phyloP scores from a whole-genome alignment of 2,329 filamentous ascomycete genomes.

The Fusarium circinatum region DNA sequence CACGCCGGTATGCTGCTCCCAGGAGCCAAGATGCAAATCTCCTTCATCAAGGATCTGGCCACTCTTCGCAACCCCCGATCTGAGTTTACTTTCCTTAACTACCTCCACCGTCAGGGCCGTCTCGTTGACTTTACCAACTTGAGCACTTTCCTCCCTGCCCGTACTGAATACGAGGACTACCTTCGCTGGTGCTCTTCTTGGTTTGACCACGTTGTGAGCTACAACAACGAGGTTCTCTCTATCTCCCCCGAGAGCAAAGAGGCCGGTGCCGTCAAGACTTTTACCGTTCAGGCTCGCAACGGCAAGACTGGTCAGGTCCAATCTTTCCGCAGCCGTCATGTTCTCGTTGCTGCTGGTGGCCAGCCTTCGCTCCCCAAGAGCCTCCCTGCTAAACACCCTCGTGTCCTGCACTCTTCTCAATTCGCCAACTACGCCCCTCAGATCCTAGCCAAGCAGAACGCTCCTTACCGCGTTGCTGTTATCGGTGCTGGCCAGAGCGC shows the following conservation, averaged over 20 bases:
- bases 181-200: slow-evolving; percentile 89
- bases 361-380: slow-evolving; percentile 75
- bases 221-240: slow-evolving; percentile 79
- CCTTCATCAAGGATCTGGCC: slow-evolving; percentile 95
- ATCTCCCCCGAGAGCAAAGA: slow-evolving; percentile 69
- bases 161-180: slow-evolving; percentile 94
- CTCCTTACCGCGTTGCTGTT: slow-evolving; percentile 80
- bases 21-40: slow-evolving; percentile 96
- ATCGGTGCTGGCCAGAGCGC: slow-evolving; percentile 92
- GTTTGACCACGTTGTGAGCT: slow-evolving; percentile 79
- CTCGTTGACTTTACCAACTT: slow-evolving; percentile 92
- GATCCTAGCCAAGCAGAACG: slow-evolving; percentile 65
- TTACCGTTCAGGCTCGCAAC: slow-evolving; percentile 74
- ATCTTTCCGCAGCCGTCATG: slow-evolving; percentile 69
- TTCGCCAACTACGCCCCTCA: slow-evolving; percentile 74
- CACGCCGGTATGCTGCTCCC: slow-evolving; percentile 95
- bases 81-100: slow-evolving; percentile 95
- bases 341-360: slow-evolving; percentile 68
- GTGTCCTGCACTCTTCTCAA: slow-evolving; percentile 88
- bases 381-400: slow-evolving; percentile 75
- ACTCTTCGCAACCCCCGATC: slow-evolving; percentile 88
- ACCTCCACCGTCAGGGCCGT: slow-evolving; percentile 83
- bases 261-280: slow-evolving; percentile 67
- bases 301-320: slow-evolving; percentile 63
- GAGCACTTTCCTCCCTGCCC: slow-evolving; percentile 85